phyloP scores from a whole-genome alignment of 1,139 yeast genomes.

The Yamadazyma kanchanaburiensis region DNA sequence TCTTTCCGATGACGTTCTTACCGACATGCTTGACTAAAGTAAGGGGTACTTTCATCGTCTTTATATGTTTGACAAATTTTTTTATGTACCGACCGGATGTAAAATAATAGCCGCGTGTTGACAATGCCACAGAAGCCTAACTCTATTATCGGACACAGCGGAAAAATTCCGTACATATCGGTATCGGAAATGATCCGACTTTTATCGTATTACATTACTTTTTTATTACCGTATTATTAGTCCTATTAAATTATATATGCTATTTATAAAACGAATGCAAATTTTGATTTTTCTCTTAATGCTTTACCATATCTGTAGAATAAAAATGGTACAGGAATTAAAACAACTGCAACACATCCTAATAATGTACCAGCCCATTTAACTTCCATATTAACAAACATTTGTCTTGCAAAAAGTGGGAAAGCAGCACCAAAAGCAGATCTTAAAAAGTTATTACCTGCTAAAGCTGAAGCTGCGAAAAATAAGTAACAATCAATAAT shows the following conservation, averaged over 20 bases:
- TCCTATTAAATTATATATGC: no score
- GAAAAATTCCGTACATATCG: no score
- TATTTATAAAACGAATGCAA: conserved; percentile 39
- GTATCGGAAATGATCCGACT: no score
- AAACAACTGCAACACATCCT: conserved; percentile 60
- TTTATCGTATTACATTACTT: no score
- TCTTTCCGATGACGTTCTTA: no score
- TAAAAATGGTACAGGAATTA: conserved; percentile 75
- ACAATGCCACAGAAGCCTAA: no score
- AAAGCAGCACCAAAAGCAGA: conserved; percentile 55
- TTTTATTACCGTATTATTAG: no score
- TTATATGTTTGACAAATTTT: neutral
- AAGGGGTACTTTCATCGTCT: neutral
- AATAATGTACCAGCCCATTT: conserved; percentile 83
- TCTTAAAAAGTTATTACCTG: conserved; percentile 79
- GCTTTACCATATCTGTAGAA: conserved; percentile 63
- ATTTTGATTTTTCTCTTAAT: conserved; percentile 62
- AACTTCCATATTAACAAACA: conserved; percentile 72
- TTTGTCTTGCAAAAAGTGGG: conserved; percentile 53
- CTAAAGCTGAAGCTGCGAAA: conserved; percentile 87
- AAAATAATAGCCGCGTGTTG: no score
- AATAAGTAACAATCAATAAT: conserved; percentile 75
- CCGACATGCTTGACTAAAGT: no score
- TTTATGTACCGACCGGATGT: no score
- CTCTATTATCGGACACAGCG: no score